Base-by-base conservation (phyloP, 805 yeast species). In the Zygosaccharomyces siamensis region DNA sequence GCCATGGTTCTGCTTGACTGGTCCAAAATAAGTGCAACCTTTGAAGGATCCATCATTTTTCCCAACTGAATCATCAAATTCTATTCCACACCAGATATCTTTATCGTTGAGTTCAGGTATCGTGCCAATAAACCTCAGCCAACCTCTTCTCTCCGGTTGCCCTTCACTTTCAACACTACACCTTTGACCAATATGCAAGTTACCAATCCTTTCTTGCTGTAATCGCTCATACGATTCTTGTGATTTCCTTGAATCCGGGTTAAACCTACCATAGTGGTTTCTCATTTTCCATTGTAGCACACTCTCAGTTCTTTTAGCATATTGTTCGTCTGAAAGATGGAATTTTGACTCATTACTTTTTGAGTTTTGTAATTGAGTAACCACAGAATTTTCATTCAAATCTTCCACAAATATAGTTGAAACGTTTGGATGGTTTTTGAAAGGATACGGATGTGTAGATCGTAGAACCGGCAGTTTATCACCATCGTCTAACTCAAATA, bases 51-150 rank as follows among this genome's bases (percentile, higher is more conserved):
- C 98, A 60, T 88, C 80, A 60, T 90, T 88, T 64, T 85, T 88
- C 4, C 98, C 98, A 6, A 78, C 76, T 0, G 97, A 92, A 56
- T 86, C 89, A 57, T 86, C 93, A 47, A 89, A 81, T 57, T 83
- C 86, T 3, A 92, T 77, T 0, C 97, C 98, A 27, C 86, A 76
- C 97, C 97, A 92, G 1, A 67, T 55, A 16, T 71, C 76, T 2
- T 72, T 75, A 23, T 55, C 53, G 11, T 63, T 62, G 42, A 89
- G 77, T 35, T 76, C 80, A 0, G 79, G 72, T 1, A 92, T 79
- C 35, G 66, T 68, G 2, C 98, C 98, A 11, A 89, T 69, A 59
- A 69, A 92, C 49, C 74, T 70, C 26, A 92, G 75, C n/a, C 73
- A 68, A 2, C 97, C 98, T 33, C 85, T 62, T 55, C 96, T 73